Evolutionary conservation across 2,329 filamentous ascomycete species (phyloP), one percentile per base, ranked within the genome.

Genomic region (Dendryphion nanum): DNA sequence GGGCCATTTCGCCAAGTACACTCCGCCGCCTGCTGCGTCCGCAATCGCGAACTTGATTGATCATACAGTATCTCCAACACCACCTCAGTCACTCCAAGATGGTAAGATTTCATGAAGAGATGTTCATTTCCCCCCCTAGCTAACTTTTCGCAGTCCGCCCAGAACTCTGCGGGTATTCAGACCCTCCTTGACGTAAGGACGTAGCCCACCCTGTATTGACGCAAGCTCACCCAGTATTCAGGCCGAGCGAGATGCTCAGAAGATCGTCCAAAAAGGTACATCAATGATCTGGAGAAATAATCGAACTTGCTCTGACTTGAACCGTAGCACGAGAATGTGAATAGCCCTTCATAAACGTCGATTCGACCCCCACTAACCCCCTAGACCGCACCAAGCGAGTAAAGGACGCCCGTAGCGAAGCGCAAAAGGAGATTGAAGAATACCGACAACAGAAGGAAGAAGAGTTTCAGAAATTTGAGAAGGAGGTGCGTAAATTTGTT

Each of bases 221-320:
- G 38, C 30, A 45, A 59, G 64, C 68, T 75, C 52, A 75, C 61
- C 47, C 39, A 47, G 28, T 37, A 50, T 38, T 53, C 55, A 97
- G 91, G 90, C 93, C 59, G 93, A 98, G 80, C 86, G 89, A 71
- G 91, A 97, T 71, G 93, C 93, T 45, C 91, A 95, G 73, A 96
- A 96, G 80, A 98, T 98, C 68, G 90, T 98, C 41, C 91, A 97
- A 71, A 89, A 93, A 80, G 87, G 91, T 94, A n/a, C n/a, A n/a
- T n/a, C n/a, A n/a, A n/a, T 6, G 3, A 17, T 18, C 24, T 18
- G 17, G 17, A 36, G 19, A 17, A 10, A n/a, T n/a, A n/a, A n/a
- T n/a, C 23, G n/a, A 26, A 15, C 15, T 4, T 30, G 12, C 19
- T 35, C 49, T 64, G 52, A 59, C 40, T 29, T 7, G 30, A 3